These are phyloP conservation scores for Penicillium lagena DNA, from an alignment of 495 filamentous ascomycete species.

Conservation along the genomic window DNA sequence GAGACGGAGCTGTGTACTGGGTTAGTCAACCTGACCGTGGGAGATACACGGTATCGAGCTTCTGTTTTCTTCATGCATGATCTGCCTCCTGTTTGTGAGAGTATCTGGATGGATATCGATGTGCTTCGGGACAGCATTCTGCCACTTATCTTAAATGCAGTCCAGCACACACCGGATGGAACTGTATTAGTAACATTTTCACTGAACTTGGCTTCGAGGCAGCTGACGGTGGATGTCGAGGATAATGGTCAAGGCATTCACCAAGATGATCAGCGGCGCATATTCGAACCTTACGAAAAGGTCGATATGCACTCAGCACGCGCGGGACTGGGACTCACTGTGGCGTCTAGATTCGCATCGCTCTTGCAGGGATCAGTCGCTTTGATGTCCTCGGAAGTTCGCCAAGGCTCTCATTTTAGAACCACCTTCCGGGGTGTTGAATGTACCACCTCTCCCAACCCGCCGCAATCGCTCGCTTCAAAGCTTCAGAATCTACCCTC, in stretches of 20 bases:
- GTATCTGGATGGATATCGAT: conserved; percentile 3
- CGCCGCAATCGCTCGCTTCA: neutral
- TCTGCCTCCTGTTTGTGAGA: neutral
- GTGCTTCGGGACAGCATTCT: conserved; percentile 8
- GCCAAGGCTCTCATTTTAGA: conserved; percentile 10
- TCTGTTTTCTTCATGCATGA: conserved; percentile 5
- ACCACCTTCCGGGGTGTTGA: conserved; percentile 5
- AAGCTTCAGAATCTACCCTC: conserved; percentile 1
- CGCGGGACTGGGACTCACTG: conserved; percentile 11
- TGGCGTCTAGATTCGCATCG: conserved; percentile 8
- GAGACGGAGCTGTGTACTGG: conserved; percentile 3
- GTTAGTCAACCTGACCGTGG: neutral
- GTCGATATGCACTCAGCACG: conserved; percentile 4
- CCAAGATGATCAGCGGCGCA: conserved; percentile 5
- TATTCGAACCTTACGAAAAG: conserved; percentile 12
- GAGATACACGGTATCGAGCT: conserved; percentile 6
- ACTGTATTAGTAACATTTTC: conserved; percentile 1
- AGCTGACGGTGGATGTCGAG: conserved; percentile 6
- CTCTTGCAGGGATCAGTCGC: conserved; percentile 5
- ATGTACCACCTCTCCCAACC: neutral
- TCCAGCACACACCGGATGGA: conserved; percentile 4
- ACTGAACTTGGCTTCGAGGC: neutral
- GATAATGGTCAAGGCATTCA: conserved; percentile 10
- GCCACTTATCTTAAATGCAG: conserved; percentile 8
- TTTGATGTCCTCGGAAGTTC: conserved; percentile 7